Evolutionary conservation across 345 rosid genomes (phyloP).

Genomic region (Brassica carinata): DNA sequence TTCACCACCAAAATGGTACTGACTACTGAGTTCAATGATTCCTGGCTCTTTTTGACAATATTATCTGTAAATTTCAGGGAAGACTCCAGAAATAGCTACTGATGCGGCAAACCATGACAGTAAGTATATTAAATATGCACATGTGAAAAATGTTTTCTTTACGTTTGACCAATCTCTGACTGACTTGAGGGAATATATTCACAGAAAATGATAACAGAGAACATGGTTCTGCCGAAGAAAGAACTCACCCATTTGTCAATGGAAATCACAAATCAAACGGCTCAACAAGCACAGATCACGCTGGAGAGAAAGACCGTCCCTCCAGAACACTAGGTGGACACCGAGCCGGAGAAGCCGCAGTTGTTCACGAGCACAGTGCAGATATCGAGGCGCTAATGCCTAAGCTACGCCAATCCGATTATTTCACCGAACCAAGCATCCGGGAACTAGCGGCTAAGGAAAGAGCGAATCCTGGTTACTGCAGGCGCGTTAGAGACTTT

Average conservation of each 20-base stretch:
- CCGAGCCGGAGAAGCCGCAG: conserved; percentile 30
- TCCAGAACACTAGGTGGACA: conserved; percentile 61
- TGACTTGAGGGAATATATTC: conserved; percentile 14
- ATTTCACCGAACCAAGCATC: conserved; percentile 87
- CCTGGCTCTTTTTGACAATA: conserved; percentile 3
- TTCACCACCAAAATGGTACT: too few relatives aligned
- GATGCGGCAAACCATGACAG: conserved; percentile 48
- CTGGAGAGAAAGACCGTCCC: conserved; percentile 57
- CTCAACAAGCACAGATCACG: conserved; percentile 49
- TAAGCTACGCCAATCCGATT: conserved; percentile 80
- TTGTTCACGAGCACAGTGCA: too few relatives aligned
- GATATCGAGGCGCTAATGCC: conserved; percentile 96
- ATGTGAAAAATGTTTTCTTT: too few relatives aligned
- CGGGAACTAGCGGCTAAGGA: conserved; percentile 95
- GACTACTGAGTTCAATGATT: background rate
- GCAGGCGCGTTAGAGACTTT: conserved; percentile 80
- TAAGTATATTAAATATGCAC: conserved; percentile 38
- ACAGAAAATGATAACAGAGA: conserved; percentile 54
- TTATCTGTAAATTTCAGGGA: conserved; percentile 44
- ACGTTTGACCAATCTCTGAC: conserved; percentile 7
- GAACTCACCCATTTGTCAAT: conserved; percentile 39
- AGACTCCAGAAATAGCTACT: conserved; percentile 43
- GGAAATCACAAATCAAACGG: conserved; percentile 61
- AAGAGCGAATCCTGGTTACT: conserved; percentile 88
- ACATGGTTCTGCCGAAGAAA: conserved; percentile 38